These are phyloP conservation scores for Phlebiopsis flavidoalba DNA, from an alignment of 768 basidiomycete species.

Conservation along the genomic window DNA sequence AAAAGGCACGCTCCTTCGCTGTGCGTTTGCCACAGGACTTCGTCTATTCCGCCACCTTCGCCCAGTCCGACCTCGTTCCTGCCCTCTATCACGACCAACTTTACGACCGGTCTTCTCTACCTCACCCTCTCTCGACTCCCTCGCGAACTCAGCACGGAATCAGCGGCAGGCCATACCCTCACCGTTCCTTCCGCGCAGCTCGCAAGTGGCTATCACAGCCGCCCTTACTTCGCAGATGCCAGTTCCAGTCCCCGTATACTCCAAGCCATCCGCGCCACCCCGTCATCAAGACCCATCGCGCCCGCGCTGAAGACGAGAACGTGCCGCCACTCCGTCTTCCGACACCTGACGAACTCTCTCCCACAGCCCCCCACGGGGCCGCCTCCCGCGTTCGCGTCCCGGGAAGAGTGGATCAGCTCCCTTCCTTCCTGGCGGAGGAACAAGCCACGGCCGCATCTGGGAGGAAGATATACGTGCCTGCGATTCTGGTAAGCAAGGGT, in stretches of 20 bases:
- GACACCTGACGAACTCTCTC: conserved; percentile 50
- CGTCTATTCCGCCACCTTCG: conserved; percentile 25
- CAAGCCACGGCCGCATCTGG: conserved; percentile 63
- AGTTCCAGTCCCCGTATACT: conserved; percentile 70
- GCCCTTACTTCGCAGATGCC: conserved; percentile 64
- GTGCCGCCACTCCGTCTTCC: conserved; percentile 40
- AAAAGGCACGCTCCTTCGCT: conserved; percentile 96
- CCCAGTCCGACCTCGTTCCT: conserved; percentile 21
- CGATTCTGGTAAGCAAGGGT: conserved; percentile 41
- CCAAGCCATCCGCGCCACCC: conserved; percentile 57
- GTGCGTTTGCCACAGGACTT: conserved; percentile 69
- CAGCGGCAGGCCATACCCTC: conserved; percentile 15
- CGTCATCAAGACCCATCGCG: conserved; percentile 51
- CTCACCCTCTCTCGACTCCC: conserved; percentile 33
- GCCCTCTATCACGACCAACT: conserved; percentile 58
- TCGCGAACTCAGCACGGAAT: conserved; percentile 32
- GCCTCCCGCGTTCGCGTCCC: conserved; percentile 59
- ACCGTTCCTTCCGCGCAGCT: conserved; percentile 32
- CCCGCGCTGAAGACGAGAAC: conserved; percentile 34
- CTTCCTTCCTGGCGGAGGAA: conserved; percentile 68
- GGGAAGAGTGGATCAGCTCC: conserved; percentile 71
- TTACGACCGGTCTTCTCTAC: conserved; percentile 55
- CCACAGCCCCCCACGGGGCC: conserved; percentile 56
- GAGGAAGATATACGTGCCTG: conserved; percentile 43
- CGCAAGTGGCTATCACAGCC: conserved; percentile 39